phyloP scores from a whole-genome alignment of 2,329 filamentous ascomycete species.

The Aurifilum marmelostoma region DNA sequence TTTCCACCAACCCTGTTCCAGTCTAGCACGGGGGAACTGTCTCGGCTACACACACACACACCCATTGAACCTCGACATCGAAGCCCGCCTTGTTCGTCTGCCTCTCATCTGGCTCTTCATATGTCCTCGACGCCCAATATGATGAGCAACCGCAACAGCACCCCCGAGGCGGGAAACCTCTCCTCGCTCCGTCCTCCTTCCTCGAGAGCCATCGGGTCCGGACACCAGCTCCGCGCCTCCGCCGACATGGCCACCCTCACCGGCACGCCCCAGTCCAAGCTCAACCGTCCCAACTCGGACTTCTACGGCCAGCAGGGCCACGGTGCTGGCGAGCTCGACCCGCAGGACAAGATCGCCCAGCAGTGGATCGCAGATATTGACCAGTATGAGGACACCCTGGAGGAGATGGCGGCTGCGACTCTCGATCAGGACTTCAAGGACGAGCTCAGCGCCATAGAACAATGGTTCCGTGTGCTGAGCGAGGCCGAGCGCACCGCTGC shows the following conservation, averaged over 20 bases:
- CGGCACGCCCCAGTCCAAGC: constrained; percentile 65
- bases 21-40: constrained; percentile 25
- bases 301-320: constrained; percentile 81
- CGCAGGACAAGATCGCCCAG: constrained; percentile 90
- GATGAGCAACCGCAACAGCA: constrained; percentile 92
- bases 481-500: constrained; percentile 96
- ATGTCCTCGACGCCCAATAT: constrained; percentile 63
- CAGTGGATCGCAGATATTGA: constrained; percentile 99
- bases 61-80: constrained; percentile 18
- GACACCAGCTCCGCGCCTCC: constrained; percentile 88
- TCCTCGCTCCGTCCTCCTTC: constrained; percentile 81
- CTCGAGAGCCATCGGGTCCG: constrained; percentile 75
- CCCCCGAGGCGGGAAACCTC: constrained; percentile 84
- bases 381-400: constrained; percentile 96
- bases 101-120: constrained; percentile 51
- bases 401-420: constrained; percentile 99
- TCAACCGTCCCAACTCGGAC: constrained; percentile 92
- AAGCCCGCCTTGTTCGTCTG: constrained; percentile 1
- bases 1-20: constrained; percentile 25
- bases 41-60: constrained; percentile 24
- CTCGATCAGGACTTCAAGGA: constrained; percentile 99
- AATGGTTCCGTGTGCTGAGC: constrained; percentile 98
- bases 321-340: constrained; percentile 72
- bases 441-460: constrained; percentile 96
- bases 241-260: constrained; percentile 90